Percentiles rank a stretch among this genome's conserved stretches.
Evolutionary conservation across 768 basidiomycete genomes (phyloP).

Genomic region (Heimioporus sp.): DNA sequence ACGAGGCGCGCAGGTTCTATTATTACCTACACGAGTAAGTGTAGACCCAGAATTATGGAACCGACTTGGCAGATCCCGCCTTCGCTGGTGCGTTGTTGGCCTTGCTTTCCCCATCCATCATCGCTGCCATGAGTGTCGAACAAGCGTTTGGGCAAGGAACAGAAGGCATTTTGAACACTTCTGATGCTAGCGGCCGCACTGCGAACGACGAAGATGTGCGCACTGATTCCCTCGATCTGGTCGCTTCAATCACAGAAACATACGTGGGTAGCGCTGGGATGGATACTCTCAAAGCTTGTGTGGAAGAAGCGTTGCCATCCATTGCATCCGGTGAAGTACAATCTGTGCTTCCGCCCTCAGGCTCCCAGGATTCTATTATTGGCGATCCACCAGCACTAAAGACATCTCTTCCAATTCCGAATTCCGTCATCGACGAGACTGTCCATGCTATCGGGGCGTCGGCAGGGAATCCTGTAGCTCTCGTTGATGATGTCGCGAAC

Average conservation of each 20-base stretch:
- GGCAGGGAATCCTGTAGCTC: background rate
- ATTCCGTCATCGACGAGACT: background rate
- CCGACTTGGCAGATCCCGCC: slow-evolving; percentile 5
- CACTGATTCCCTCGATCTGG: background rate
- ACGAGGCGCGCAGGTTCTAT: background rate
- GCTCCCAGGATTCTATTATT: background rate
- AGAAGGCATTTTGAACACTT: background rate
- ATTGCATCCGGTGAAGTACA: background rate
- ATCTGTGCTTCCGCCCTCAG: background rate
- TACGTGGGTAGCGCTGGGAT: background rate
- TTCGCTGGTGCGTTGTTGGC: too few relatives aligned
- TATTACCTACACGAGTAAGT: background rate
- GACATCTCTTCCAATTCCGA: background rate
- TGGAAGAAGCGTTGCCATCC: background rate
- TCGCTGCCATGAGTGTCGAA: slow-evolving; percentile 1
- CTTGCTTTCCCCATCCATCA: too few relatives aligned
- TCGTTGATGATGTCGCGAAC: background rate
- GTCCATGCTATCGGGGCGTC: background rate
- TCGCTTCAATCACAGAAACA: background rate
- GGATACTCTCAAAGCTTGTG: background rate
- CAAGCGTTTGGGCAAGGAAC: background rate
- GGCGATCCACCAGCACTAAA: background rate
- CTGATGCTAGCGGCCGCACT: background rate
- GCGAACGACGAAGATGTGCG: background rate
- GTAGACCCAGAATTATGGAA: slow-evolving; percentile 3